Evolutionary conservation across 2,329 filamentous ascomycete species (phyloP).

Genomic region (Truncatella angustata): DNA sequence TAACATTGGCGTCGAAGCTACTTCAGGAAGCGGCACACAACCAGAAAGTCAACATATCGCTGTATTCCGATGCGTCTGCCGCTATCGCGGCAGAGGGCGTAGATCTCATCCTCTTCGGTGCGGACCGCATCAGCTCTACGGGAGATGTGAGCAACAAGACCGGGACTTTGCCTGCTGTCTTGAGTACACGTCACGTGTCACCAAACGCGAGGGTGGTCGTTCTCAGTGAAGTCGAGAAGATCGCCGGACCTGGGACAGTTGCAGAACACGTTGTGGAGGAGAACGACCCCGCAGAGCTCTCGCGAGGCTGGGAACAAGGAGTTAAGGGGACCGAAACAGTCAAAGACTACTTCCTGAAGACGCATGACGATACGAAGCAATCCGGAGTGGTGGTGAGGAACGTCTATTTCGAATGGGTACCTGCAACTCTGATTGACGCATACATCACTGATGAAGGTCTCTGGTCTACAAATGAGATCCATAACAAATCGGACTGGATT

Average conservation of each 20-base stretch:
- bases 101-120: constrained; percentile 61
- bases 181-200: constrained; percentile 51
- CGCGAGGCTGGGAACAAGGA: constrained; percentile 39
- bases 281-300: constrained; percentile 52
- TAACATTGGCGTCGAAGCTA: constrained; percentile 49
- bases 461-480: constrained; percentile 37
- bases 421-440: constrained; percentile 45
- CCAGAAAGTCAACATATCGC: constrained; percentile 34
- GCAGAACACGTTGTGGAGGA: constrained; percentile 47
- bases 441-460: constrained; percentile 56
- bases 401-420: constrained; percentile 62
- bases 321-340: constrained; percentile 20
- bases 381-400: constrained; percentile 39
- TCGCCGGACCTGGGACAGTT: constrained; percentile 44
- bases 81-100: constrained; percentile 50
- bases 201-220: constrained; percentile 49
- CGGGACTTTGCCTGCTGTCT: constrained; percentile 57
- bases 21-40: constrained; percentile 21
- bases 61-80: constrained; percentile 61
- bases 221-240: constrained; percentile 60
- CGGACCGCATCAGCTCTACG: constrained; percentile 56
- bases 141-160: constrained; percentile 67
- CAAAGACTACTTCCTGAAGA: constrained; percentile 11
- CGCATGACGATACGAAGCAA: not conserved
- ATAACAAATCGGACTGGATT: constrained; percentile 34